These are phyloP conservation scores for Chlorociboria aeruginascens DNA, from an alignment of 495 filamentous ascomycete species.

Conservation along the genomic window DNA sequence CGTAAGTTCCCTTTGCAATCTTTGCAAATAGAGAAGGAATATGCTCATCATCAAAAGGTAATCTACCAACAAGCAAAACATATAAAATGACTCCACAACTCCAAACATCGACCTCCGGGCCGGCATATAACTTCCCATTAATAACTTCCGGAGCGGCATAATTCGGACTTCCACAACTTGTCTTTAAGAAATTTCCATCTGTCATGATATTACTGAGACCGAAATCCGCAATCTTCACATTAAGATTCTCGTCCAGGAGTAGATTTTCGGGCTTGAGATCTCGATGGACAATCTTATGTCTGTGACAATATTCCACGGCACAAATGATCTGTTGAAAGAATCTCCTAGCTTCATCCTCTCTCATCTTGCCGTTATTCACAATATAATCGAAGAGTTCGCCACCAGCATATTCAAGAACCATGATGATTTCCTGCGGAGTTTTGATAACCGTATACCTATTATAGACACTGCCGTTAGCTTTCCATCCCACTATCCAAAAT, in stretches of 20 bases:
- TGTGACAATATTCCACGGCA: conserved; percentile 96
- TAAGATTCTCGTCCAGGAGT: conserved; percentile 82
- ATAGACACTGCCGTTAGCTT: background rate
- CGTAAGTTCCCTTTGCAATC: conserved; percentile 81
- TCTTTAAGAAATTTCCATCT: conserved; percentile 97
- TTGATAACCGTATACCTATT: conserved; percentile 84
- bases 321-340: conserved; percentile 99
- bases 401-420: conserved; percentile 96
- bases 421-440: conserved; percentile 85
- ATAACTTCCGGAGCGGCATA: conserved; percentile 98
- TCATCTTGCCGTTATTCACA: conserved; percentile 78
- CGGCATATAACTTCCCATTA: conserved; percentile 92
- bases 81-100: conserved; percentile 98
- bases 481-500: background rate
- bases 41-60: conserved; percentile 97
- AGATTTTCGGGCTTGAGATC: conserved; percentile 97
- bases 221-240: conserved; percentile 98
- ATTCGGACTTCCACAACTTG: conserved; percentile 94
- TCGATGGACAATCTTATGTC: conserved; percentile 96
- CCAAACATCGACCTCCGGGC: conserved; percentile 98
- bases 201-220: conserved; percentile 99
- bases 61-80: conserved; percentile 77
- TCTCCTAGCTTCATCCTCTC: conserved; percentile 78
- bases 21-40: conserved; percentile 80
- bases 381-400: conserved; percentile 97